Percentiles rank a stretch among this genome's conserved stretches.
These are phyloP conservation scores for Coemansia sp. DNA, from an alignment of 192 early-diverging fungal genomes.

Conservation along the genomic window DNA sequence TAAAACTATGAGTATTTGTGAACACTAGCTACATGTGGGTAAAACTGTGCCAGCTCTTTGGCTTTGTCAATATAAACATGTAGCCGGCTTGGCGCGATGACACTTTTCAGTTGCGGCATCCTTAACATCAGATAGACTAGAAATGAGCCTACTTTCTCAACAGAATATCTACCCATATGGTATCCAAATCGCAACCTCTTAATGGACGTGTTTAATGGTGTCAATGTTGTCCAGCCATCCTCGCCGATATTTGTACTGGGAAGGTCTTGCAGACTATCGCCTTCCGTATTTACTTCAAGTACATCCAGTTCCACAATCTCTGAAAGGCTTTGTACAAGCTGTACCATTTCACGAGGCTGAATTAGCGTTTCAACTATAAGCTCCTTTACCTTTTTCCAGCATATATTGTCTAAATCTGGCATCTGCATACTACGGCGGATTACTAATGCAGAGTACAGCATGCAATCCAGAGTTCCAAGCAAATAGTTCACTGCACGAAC, in stretches of 20 bases:
- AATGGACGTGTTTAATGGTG: conserved; percentile 1
- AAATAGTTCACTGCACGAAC: background rate
- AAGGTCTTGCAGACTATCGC: background rate
- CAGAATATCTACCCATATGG: conserved; percentile 3
- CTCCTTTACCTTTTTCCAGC: background rate
- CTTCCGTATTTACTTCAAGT: background rate
- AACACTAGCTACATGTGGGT: background rate
- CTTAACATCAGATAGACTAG: background rate
- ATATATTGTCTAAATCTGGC: background rate
- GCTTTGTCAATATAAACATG: background rate
- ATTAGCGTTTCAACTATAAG: conserved; percentile 2
- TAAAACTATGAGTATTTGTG: too few species aligned
- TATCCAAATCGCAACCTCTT: background rate
- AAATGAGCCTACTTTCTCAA: background rate
- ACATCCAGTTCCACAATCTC: conserved; percentile 1
- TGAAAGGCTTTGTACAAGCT: background rate
- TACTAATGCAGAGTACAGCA: background rate
- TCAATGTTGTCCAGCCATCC: background rate
- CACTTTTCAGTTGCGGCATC: background rate
- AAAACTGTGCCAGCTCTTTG: background rate
- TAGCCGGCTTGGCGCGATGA: background rate
- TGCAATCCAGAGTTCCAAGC: background rate
- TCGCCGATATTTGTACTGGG: background rate
- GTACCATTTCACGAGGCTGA: background rate
- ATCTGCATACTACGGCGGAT: conserved; percentile 1